Percentiles rank a stretch among this genome's conserved stretches.
These are phyloP conservation scores for Harringtonia aguacate DNA, from an alignment of 2,329 filamentous ascomycete species.

Conservation along the genomic window DNA sequence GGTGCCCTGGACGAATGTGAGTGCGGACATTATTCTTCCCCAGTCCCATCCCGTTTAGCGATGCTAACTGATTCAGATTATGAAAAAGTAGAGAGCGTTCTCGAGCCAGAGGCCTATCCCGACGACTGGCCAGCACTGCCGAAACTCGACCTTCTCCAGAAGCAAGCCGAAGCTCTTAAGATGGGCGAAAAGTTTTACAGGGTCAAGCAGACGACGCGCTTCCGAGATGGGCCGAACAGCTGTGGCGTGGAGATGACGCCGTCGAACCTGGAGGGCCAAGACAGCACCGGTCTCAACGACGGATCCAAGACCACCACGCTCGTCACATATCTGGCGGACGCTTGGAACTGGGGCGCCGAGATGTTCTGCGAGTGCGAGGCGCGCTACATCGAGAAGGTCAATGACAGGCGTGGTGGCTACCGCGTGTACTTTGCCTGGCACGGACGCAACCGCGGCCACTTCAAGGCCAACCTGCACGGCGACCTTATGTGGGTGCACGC, in stretches of 20 bases:
- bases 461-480: slow-evolving; percentile 40
- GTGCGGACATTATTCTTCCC: slow-evolving; percentile 13
- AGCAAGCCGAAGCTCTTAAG: slow-evolving; percentile 42
- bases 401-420: slow-evolving; percentile 40
- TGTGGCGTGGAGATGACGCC: slow-evolving; percentile 54
- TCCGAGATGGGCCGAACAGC: slow-evolving; percentile 48
- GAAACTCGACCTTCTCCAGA: slow-evolving; percentile 47
- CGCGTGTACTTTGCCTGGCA: slow-evolving; percentile 56
- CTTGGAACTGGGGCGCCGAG: slow-evolving; percentile 63
- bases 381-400: slow-evolving; percentile 45
- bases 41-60: neutral
- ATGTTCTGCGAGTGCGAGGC: slow-evolving; percentile 63
- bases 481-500: slow-evolving; percentile 60
- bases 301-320: slow-evolving; percentile 56
- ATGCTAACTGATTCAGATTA: slow-evolving; percentile 36
- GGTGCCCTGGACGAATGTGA: slow-evolving; percentile 36
- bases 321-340: slow-evolving; percentile 57
- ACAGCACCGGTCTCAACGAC: slow-evolving; percentile 55
- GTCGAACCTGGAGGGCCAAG: slow-evolving; percentile 50
- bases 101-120: slow-evolving; percentile 50
- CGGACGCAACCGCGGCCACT: slow-evolving; percentile 43
- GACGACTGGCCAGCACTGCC: slow-evolving; percentile 42
- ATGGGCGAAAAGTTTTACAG: slow-evolving; percentile 41
- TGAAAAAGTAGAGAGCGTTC: slow-evolving; percentile 38
- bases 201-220: slow-evolving; percentile 52